Percentiles rank a stretch among this genome's conserved stretches.
Conservation (phyloP, 768 basidiomycete genomes). For the Auriscalpium orientale region DNA sequence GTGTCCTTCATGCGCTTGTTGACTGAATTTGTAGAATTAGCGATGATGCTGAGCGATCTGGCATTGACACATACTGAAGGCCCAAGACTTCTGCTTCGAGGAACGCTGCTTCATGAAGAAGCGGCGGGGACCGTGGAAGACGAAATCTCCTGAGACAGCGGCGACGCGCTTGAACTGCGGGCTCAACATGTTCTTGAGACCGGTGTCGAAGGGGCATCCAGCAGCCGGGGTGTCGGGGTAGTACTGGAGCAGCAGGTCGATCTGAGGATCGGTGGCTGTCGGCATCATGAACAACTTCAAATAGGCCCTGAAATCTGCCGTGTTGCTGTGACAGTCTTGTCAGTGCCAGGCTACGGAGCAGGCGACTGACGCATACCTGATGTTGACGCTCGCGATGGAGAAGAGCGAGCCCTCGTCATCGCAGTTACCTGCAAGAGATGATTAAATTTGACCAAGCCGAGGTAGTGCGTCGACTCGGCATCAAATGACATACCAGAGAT, state of each 20-base stretch:
- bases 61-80: constrained; percentile 27
- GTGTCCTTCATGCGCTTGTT: constrained; percentile 37
- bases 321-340: not conserved
- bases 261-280: not conserved
- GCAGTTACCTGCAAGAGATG: constrained; percentile 29
- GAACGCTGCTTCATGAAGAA: constrained; percentile 35
- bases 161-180: constrained; percentile 47
- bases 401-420: constrained; percentile 52
- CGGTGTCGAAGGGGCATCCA: constrained; percentile 50
- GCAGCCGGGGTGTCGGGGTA: constrained; percentile 34
- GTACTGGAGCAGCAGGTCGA: not conserved
- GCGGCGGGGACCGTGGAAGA: constrained; percentile 43
- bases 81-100: constrained; percentile 35
- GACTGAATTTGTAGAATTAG: constrained; percentile 23
- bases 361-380: constrained; percentile 18
- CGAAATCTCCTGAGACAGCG: constrained; percentile 41
- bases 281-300: not conserved
- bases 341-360: not conserved
- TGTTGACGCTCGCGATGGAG: constrained; percentile 17
- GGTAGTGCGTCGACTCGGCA: not conserved
- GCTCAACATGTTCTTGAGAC: constrained; percentile 32
- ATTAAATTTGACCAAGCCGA: not conserved
- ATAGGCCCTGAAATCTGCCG: not conserved
- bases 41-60: not conserved
- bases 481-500: constrained; percentile 28